Evolutionary conservation across 345 rosid genomes (phyloP).

Genomic region (Rhodomyrtus tomentosa): DNA sequence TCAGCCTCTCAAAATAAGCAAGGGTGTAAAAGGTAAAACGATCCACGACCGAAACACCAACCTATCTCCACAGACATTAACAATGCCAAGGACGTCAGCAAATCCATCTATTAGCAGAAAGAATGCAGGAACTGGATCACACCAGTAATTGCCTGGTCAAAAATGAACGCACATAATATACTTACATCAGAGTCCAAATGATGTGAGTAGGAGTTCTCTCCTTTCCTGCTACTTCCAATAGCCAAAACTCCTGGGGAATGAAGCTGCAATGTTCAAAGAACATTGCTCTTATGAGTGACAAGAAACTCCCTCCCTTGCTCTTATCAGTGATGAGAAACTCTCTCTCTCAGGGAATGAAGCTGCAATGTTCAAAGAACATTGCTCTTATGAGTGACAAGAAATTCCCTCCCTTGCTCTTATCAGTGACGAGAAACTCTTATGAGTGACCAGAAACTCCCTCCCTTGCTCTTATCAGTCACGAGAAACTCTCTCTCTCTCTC

Average conservation of each 20-base stretch:
- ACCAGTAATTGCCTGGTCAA: neutral
- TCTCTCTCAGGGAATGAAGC: conserved; percentile 96
- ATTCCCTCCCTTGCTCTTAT: neutral
- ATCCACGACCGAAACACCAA: conserved; percentile 95
- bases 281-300: neutral
- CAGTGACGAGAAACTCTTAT: no score
- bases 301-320: neutral
- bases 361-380: conserved; percentile 9
- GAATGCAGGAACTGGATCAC: neutral
- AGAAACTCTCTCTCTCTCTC: neutral
- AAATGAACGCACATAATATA: neutral
- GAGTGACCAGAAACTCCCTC: no score
- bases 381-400: neutral
- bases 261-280: conserved; percentile 34
- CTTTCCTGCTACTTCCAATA: conserved; percentile 94
- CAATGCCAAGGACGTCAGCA: neutral
- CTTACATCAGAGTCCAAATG: conserved; percentile 96
- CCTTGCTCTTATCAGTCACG: neutral
- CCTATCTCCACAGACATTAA: conserved; percentile 28
- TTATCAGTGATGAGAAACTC: no score
- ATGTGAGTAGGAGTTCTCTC: conserved; percentile 98
- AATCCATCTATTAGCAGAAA: neutral
- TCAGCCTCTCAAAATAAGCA: conserved; percentile 86
- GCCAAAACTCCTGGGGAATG: conserved; percentile 95
- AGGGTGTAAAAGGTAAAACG: conserved; percentile 92